These are phyloP conservation scores for Coelastrella sp. DNA, from an alignment of 139 green algal genomes.

Conservation along the genomic window DNA sequence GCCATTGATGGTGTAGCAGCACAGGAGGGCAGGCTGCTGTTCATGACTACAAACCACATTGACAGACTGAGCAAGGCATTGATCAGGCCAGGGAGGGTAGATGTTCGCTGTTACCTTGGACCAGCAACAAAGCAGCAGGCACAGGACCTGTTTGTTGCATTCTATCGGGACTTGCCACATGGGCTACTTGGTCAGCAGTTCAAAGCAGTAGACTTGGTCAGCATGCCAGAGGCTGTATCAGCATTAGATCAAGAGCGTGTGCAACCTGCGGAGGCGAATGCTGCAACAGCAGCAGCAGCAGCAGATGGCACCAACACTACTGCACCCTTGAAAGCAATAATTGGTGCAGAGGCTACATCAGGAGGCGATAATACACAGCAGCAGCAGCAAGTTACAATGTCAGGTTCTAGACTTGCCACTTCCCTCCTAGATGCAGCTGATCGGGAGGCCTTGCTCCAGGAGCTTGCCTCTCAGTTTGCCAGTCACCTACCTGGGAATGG, in stretches of 20 bases:
- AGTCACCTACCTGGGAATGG: neutral
- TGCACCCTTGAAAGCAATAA: too few relatives aligned
- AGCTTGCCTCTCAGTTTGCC: constrained; percentile 42
- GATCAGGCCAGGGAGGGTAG: constrained; percentile 59
- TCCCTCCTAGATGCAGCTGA: neutral
- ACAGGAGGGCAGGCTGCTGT: constrained; percentile 58
- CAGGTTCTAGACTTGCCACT: neutral
- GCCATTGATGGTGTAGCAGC: constrained; percentile 65
- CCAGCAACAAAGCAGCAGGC: constrained; percentile 31
- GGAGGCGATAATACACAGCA: too few relatives aligned
- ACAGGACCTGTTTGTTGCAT: constrained; percentile 39
- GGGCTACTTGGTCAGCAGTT: neutral
- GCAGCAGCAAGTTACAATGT: neutral
- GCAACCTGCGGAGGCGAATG: too few relatives aligned
- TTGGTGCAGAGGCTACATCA: too few relatives aligned
- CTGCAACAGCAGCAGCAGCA: neutral
- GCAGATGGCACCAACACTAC: neutral
- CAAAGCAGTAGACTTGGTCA: neutral
- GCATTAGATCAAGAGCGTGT: too few relatives aligned
- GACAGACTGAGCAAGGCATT: constrained; percentile 60
- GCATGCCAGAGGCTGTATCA: neutral
- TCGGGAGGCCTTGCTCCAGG: constrained; percentile 2
- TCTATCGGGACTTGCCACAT: constrained; percentile 48
- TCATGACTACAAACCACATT: constrained; percentile 78
- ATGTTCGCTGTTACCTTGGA: constrained; percentile 32